phyloP scores from a whole-genome alignment of 2,329 filamentous ascomycete species.

The Clonostachys byssicola region DNA sequence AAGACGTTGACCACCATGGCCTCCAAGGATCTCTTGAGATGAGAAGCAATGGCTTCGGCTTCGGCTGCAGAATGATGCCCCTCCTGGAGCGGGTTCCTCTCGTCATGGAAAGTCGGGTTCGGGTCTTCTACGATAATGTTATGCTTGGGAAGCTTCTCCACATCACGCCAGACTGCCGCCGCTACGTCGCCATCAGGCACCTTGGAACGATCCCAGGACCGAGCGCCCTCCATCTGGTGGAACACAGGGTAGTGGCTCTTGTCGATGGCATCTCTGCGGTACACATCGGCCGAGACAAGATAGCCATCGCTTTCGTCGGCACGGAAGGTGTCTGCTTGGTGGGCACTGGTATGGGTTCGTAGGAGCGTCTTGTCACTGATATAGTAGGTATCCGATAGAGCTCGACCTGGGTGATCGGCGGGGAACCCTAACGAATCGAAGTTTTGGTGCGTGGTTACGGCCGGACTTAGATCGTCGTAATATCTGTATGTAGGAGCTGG shows the following conservation, averaged over 20 bases:
- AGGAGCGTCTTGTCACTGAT: constrained; percentile 80
- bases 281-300: constrained; percentile 91
- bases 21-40: constrained; percentile 87
- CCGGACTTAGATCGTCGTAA: constrained; percentile 75
- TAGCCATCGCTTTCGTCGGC: constrained; percentile 72
- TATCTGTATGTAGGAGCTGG: constrained; percentile 67
- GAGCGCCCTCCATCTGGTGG: constrained; percentile 96
- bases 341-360: constrained; percentile 90
- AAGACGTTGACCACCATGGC: constrained; percentile 89
- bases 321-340: constrained; percentile 80
- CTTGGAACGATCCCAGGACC: constrained; percentile 74
- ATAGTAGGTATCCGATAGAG: constrained; percentile 91
- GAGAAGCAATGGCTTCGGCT: constrained; percentile 75
- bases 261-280: constrained; percentile 91
- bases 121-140: constrained; percentile 76
- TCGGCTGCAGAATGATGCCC: constrained; percentile 69
- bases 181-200: constrained; percentile 55
- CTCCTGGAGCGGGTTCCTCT: constrained; percentile 79
- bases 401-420: constrained; percentile 80
- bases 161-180: constrained; percentile 63
- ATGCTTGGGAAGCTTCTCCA: constrained; percentile 69
- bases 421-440: constrained; percentile 97
- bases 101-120: constrained; percentile 71
- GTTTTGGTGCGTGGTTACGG: constrained; percentile 82
- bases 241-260: constrained; percentile 94